Base-by-base conservation (phyloP, 345 rosid species). In the Ricinus communis region DNA sequence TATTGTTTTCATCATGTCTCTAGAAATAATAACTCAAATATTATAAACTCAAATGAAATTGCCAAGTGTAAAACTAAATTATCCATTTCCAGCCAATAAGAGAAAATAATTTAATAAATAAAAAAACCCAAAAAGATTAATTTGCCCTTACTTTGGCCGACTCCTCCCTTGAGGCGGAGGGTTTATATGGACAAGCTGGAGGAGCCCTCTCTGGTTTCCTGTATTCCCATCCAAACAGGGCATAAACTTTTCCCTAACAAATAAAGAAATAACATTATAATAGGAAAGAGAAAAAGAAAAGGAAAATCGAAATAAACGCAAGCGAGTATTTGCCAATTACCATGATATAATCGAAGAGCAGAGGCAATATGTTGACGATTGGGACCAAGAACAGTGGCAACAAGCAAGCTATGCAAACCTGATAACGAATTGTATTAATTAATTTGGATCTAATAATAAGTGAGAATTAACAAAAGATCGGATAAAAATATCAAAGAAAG, bases 371-470 rank as follows among this genome's bases (percentile, higher is more conserved):
- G 70, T 89, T 95, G 82, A 95, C 79, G 83, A 92, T 83, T n/a
- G 99, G 97, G 77, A 95, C 72, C 53, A 95, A 85, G 87, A 95
- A 95, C 79, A 95, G 86, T 14, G 98, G 99, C 58, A 95, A 81
- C 76, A 95, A 80, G 77, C 99, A 95, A 64, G 83, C 86, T 68
- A 94, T 28, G 84, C 98, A 94, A 76, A 94, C 98, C 97, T 93
- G 65, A 54, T 38, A 3, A 22, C 22, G 15, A 36, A 22, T n/a
- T n/a, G n/a, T n/a, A 15, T 25, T 28, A 64, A 28, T 45, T 2
- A 5, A 41, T 30, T 49, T 41, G 21, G 24, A 40, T 16, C 13
- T 21, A 54, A 31, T 15, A 8, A 62, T 5, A 22, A 33, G 22
- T 5, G 21, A 8, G n/a, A 57, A 18, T 57, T 18, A 57, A 57